phyloP scores from a whole-genome alignment of 2,329 filamentous ascomycete genomes.

The Rasamsonia emersonii region DNA sequence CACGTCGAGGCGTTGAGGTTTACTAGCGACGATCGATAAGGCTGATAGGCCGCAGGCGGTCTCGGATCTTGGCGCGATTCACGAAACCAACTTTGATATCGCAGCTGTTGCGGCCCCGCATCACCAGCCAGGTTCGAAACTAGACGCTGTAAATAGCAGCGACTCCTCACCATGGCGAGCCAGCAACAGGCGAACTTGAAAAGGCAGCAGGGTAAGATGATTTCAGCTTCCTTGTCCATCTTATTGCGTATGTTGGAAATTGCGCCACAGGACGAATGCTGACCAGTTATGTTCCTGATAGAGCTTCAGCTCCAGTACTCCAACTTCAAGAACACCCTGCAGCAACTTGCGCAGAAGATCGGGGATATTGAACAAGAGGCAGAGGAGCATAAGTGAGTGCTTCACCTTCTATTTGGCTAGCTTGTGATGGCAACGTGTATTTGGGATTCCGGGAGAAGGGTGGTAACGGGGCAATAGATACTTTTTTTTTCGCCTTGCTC shows the following conservation, averaged over 20 bases:
- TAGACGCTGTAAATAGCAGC: conserved; percentile 7
- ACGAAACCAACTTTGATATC: conserved; percentile 1
- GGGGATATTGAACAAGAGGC: conserved; percentile 95
- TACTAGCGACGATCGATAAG: too few relatives aligned
- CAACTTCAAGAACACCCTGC: conserved; percentile 61
- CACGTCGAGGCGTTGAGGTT: too few relatives aligned
- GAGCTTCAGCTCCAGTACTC: conserved; percentile 44
- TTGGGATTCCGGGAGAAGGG: too few relatives aligned
- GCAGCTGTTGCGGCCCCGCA: conserved; percentile 21
- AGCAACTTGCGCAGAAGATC: conserved; percentile 91
- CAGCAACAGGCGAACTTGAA: conserved; percentile 32
- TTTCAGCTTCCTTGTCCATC: not conserved
- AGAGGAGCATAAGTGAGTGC: conserved; percentile 89
- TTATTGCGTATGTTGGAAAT: not conserved
- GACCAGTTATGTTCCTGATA: conserved; percentile 14
- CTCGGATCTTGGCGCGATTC: not conserved
- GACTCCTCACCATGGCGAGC: conserved; percentile 26
- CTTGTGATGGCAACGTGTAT: conserved; percentile 1
- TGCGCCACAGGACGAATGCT: not conserved
- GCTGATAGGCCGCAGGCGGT: not conserved
- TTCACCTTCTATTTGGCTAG: conserved; percentile 6
- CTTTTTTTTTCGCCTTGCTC: too few relatives aligned
- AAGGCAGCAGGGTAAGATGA: conserved; percentile 38
- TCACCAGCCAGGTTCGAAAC: conserved; percentile 22
- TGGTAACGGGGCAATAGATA: too few relatives aligned